Percentiles rank a stretch among this genome's conserved stretches.
phyloP scores from a whole-genome alignment of 2,329 filamentous ascomycete genomes.

The Setomelanomma holmii region DNA sequence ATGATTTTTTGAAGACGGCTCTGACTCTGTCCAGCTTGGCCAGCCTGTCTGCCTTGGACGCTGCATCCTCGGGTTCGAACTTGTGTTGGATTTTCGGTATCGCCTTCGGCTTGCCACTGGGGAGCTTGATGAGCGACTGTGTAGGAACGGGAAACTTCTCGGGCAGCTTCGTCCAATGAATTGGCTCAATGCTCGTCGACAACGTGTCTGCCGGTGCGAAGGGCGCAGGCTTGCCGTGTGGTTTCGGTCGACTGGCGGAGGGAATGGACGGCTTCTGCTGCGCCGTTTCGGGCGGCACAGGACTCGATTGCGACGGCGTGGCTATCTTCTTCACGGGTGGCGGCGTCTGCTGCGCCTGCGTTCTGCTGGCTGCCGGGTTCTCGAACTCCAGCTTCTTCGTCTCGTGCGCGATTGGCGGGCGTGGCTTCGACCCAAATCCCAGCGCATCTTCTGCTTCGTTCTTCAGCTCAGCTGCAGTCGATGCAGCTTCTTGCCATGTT shows the following conservation, averaged over 20 bases:
- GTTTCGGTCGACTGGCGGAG: slow-evolving; percentile 18
- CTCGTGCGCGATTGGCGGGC: slow-evolving; percentile 38
- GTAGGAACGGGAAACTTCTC: slow-evolving; percentile 80
- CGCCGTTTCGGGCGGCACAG: slow-evolving; percentile 13
- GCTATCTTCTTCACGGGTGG: slow-evolving; percentile 33
- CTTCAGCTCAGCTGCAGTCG: slow-evolving; percentile 27
- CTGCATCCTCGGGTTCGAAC: slow-evolving; percentile 69
- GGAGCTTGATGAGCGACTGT: slow-evolving; percentile 76
- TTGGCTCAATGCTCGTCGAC: slow-evolving; percentile 31
- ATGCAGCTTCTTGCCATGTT: slow-evolving; percentile 43
- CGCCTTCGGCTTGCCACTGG: slow-evolving; percentile 70
- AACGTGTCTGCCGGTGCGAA: slow-evolving; percentile 28
- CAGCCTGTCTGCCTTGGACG: slow-evolving; percentile 63
- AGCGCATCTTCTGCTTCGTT: slow-evolving; percentile 21
- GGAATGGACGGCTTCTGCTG: slow-evolving; percentile 26
- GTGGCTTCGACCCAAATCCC: slow-evolving; percentile 26
- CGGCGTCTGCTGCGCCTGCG: slow-evolving; percentile 32
- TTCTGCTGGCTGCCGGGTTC: slow-evolving; percentile 38
- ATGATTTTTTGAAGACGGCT: slow-evolving; percentile 77
- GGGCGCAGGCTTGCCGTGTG: slow-evolving; percentile 18
- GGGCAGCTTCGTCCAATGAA: slow-evolving; percentile 76
- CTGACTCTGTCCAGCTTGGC: slow-evolving; percentile 72
- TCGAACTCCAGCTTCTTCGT: slow-evolving; percentile 41
- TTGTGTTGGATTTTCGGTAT: slow-evolving; percentile 80
- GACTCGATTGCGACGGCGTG: slow-evolving; percentile 16